A percentile compares a stretch with the other conserved stretches of the same genome.
Conservation (phyloP, 768 basidiomycete genomes). For the Amanita muscaria region DNA sequence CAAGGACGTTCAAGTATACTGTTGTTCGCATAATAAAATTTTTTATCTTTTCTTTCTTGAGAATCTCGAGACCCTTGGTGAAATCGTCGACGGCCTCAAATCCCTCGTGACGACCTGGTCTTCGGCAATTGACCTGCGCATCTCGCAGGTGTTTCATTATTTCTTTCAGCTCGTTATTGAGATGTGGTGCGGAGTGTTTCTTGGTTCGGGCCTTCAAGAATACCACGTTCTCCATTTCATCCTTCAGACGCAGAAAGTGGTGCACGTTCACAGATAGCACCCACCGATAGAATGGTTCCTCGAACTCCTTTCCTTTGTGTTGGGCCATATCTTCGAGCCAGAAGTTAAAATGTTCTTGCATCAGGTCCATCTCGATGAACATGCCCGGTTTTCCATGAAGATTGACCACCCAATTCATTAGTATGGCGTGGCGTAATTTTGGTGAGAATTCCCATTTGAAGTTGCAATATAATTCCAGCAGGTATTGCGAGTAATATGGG, state of each 20-base stretch:
- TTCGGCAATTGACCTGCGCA: slow-evolving; percentile 14
- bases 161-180: slow-evolving; percentile 12
- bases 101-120: slow-evolving; percentile 13
- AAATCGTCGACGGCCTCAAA: slow-evolving; percentile 14
- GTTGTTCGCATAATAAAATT: neutral
- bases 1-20: neutral
- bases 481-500: slow-evolving; percentile 22
- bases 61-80: neutral
- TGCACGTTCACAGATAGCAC: slow-evolving; percentile 23
- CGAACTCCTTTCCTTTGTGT: slow-evolving; percentile 22
- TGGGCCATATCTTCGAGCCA: slow-evolving; percentile 21
- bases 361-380: slow-evolving; percentile 21
- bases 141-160: slow-evolving; percentile 14
- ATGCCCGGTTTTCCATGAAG: slow-evolving; percentile 16
- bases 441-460: slow-evolving; percentile 23
- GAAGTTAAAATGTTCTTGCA: slow-evolving; percentile 26
- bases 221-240: slow-evolving; percentile 17
- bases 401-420: slow-evolving; percentile 22
- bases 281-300: slow-evolving; percentile 19
- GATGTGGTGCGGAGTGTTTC: slow-evolving; percentile 17
- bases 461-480: slow-evolving; percentile 21
- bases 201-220: slow-evolving; percentile 14
- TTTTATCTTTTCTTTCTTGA: neutral
- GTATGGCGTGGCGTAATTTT: slow-evolving; percentile 14
- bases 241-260: slow-evolving; percentile 23